Evolutionary conservation across 1,284 basidiomycete genomes (phyloP).

Genomic region (Sporisorium graminicola): DNA sequence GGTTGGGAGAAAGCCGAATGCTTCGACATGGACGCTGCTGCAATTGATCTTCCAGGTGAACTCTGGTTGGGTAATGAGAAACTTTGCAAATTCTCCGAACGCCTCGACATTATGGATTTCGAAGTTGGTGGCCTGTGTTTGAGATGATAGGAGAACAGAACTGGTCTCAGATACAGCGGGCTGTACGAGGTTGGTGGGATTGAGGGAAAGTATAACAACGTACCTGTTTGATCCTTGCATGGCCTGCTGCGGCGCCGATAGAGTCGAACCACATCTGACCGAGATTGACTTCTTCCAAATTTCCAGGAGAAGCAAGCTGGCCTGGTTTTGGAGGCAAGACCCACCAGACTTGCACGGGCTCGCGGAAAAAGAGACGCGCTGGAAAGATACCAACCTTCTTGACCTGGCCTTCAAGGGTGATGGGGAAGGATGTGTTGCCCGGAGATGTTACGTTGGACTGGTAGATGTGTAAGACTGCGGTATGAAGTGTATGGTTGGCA

Average conservation of each 20-base stretch:
- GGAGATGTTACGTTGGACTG: conserved; percentile 68
- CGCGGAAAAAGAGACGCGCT: conserved; percentile 68
- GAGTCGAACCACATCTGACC: conserved; percentile 62
- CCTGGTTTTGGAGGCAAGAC: conserved; percentile 59
- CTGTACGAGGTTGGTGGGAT: no score
- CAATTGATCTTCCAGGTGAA: conserved; percentile 81
- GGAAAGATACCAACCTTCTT: conserved; percentile 71
- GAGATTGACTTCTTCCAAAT: conserved; percentile 65
- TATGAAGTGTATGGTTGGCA: conserved; percentile 68
- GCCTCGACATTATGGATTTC: conserved; percentile 63
- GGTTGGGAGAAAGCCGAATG: conserved; percentile 72
- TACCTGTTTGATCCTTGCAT: conserved; percentile 69
- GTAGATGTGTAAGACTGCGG: conserved; percentile 65
- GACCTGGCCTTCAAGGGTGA: conserved; percentile 68
- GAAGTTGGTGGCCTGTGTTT: conserved; percentile 66
- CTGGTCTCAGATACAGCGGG: no score
- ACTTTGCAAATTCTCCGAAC: conserved; percentile 69
- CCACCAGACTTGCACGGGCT: conserved; percentile 69
- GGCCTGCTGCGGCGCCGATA: conserved; percentile 67
- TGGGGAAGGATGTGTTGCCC: conserved; percentile 66
- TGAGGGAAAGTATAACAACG: no score
- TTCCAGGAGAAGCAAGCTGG: conserved; percentile 41
- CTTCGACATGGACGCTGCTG: conserved; percentile 76
- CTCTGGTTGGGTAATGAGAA: conserved; percentile 77
- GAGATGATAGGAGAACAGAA: not conserved